Base-by-base conservation (phyloP, 1,284 basidiomycete genomes). In the Mycosarcoma mackinlayi region DNA sequence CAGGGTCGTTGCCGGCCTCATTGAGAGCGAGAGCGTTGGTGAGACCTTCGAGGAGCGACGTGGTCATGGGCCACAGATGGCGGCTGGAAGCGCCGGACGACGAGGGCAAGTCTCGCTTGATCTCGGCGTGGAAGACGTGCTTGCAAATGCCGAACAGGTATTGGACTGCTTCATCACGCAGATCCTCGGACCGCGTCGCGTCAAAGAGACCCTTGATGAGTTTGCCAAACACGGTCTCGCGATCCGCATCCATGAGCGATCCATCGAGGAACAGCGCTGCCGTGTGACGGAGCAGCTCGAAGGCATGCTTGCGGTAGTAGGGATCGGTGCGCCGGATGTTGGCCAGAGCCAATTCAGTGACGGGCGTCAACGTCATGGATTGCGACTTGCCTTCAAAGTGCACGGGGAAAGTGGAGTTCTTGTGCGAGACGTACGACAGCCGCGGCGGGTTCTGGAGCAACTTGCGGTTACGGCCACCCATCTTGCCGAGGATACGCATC, bases 401-500 rank as follows among this genome's bases (percentile, higher is more conserved):
- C 6, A 76, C 57, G 13, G 71, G 49, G 42, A 77, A 70, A 19
- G 55, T 62, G 18, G 78, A 57, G 25, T 42, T 31, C 45, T 61
- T 61, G 47, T 60, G 59, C 37, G 56, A 62, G 40, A 51, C 46
- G 83, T 91, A 96, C 35, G 88, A 87, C 42, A 98, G 85, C 33
- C 88, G 82, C 45, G 94, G 92, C 61, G 92, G 91, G 61, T 90
- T 89, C 68, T 96, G 86, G 56, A 98, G 87, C 13, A 81, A 61
- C 37, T 91, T 89, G 34, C 97, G 88, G 83, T 98, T 99, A 30
- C 96, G 86, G 1, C 97, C 96, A 16, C 96, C 97, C 18, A 99
- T 86, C 84, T 99, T 99, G 47, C 96, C 96, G 6, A 99, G 86
- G 58, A 99, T 98, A 39, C 96, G 91, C 79, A 98, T 92, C 4